Conservation (phyloP, 306 rosid species). For the Vigna unguiculata region DNA sequence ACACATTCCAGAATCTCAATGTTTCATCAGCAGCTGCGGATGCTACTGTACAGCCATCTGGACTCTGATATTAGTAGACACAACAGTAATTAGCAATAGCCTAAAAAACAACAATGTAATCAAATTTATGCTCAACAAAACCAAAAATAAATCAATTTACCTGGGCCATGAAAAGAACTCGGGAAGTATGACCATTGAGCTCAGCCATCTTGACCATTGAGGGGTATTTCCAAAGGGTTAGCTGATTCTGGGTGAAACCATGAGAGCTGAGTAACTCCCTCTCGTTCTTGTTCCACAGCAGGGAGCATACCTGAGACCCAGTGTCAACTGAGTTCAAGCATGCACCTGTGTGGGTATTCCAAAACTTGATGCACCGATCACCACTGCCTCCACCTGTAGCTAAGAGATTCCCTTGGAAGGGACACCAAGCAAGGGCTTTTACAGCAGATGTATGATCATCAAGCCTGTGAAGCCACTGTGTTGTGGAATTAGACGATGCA, state of each 20-base stretch:
- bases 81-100: conserved; percentile 11
- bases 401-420: conserved; percentile 82
- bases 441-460: conserved; percentile 86
- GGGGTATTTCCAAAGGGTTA: conserved; percentile 95
- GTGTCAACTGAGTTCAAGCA: conserved; percentile 88
- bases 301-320: conserved; percentile 85
- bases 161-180: conserved; percentile 86
- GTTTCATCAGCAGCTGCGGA: conserved; percentile 72
- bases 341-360: conserved; percentile 94
- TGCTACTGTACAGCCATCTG: conserved; percentile 67
- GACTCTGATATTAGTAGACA: conserved; percentile 43
- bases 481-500: conserved; percentile 69
- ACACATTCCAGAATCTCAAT: conserved; percentile 65
- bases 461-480: conserved; percentile 87
- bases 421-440: conserved; percentile 91
- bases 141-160: conserved; percentile 12
- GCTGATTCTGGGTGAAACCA: conserved; percentile 77
- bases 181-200: conserved; percentile 87
- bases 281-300: conserved; percentile 91
- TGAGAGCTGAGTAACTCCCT: conserved; percentile 91
- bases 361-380: conserved; percentile 77
- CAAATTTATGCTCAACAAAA: background rate
- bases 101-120: background rate
- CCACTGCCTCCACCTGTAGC: conserved; percentile 87
- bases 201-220: conserved; percentile 91